These are phyloP conservation scores for Boletus edulis DNA, from an alignment of 768 basidiomycete genomes.

Conservation along the genomic window DNA sequence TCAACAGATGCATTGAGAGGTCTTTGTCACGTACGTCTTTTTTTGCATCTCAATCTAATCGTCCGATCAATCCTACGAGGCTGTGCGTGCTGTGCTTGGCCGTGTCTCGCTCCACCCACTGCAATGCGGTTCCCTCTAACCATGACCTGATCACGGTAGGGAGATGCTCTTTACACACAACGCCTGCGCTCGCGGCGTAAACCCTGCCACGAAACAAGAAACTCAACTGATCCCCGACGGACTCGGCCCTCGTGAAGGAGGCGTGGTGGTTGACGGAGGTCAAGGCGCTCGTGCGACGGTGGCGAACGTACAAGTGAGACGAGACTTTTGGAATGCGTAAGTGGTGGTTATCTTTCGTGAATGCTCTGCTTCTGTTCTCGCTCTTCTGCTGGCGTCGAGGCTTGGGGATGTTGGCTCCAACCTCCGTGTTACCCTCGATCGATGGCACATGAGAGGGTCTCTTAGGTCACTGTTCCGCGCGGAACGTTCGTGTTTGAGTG, in stretches of 20 bases:
- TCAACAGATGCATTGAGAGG: slow-evolving; percentile 60
- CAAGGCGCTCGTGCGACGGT: slow-evolving; percentile 40
- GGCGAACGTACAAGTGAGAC: slow-evolving; percentile 43
- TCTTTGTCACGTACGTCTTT: slow-evolving; percentile 46
- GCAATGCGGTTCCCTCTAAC: slow-evolving; percentile 31
- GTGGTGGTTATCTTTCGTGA: too few relatives aligned
- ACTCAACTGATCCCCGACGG: slow-evolving; percentile 47
- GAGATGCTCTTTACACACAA: slow-evolving; percentile 61
- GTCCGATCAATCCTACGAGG: slow-evolving; percentile 7
- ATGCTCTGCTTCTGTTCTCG: not conserved
- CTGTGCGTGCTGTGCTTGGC: slow-evolving; percentile 1
- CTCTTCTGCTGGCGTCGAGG: not conserved
- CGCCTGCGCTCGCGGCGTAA: slow-evolving; percentile 50
- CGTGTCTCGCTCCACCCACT: slow-evolving; percentile 1
- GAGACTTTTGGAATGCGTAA: slow-evolving; percentile 64
- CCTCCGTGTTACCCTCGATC: slow-evolving; percentile 4
- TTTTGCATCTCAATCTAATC: slow-evolving; percentile 12
- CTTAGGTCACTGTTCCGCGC: not conserved
- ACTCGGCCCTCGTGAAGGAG: slow-evolving; percentile 37
- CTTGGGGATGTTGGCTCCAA: too few relatives aligned
- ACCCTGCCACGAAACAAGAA: slow-evolving; percentile 57
- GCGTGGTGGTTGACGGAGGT: slow-evolving; percentile 54
- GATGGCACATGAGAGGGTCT: slow-evolving; percentile 15
- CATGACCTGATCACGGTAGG: slow-evolving; percentile 64
- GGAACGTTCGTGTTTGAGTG: slow-evolving; percentile 12